Evolutionary conservation across 306 rosid species (phyloP), one percentile per base, ranked within the genome.

Genomic region (Senna tora): DNA sequence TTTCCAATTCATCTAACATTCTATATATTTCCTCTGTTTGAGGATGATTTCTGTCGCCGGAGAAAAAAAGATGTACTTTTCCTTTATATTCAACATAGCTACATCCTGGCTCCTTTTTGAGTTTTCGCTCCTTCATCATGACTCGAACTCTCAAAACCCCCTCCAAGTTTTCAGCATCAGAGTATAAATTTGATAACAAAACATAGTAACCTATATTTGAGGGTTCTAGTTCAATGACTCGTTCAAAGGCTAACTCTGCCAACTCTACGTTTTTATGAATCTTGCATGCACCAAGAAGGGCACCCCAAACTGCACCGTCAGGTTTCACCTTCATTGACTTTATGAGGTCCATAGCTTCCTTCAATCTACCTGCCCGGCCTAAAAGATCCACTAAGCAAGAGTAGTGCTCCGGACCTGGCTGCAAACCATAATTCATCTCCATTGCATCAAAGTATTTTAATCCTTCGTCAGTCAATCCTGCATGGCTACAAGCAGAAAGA

Each of bases 261-360:
- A 92, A 75, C 78, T 84, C 82, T 12, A 84, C 80, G 66, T 87
- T 84, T 73, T 81, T 79, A 79, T 93, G 94, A 62, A 90, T 93
- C 79, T 91, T 87, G 78, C 97, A 93, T 13, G 98, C 96, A 75
- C 96, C 92, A 69, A 93, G 81, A 76, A 93, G 91, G 42, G 97
- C 97, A 30, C 97, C 97, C 94, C 97, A 91, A 56, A 89, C 89
- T 52, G 94, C 92, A 76, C 96, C 98, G 65, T 93, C 97, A 3
- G 98, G 92, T 63, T 78, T 81, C 33, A 81, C 84, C 50, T 77
- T 84, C 93, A 89, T 90, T 0, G 90, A 86, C 17, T 71, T 72
- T 69, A 91, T 91, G 21, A 84, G 79, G 39, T 77, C 79, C 77
- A 72, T 65, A n/a, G 97, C 97, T 82, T 90, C 90, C 39, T 77